Evolutionary conservation across 208 protist species (phyloP).

Genomic region (Angomonas deanei): DNA sequence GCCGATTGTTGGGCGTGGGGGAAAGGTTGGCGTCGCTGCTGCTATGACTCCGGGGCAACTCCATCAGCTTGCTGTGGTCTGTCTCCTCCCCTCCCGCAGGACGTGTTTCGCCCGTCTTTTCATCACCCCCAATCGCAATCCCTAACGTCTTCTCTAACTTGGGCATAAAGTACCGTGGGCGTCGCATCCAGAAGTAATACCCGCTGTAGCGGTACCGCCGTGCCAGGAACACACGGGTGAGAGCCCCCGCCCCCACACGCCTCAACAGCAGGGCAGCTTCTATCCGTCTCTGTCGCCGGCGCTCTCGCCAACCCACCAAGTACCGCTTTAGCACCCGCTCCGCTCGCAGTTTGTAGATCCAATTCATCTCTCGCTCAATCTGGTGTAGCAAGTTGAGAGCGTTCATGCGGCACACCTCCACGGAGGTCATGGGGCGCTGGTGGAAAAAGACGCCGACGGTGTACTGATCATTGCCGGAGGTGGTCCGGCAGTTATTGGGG

Average conservation of each 20-base stretch:
- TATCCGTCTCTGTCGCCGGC: slow-evolving; percentile 9
- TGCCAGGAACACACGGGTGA: slow-evolving; percentile 33
- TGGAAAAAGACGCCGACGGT: slow-evolving; percentile 3
- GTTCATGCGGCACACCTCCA: slow-evolving; percentile 22
- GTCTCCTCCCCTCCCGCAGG: too few relatives aligned
- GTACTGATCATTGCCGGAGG: background rate
- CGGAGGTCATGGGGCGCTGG: slow-evolving; percentile 10
- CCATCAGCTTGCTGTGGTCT: too few relatives aligned
- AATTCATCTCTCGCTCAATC: slow-evolving; percentile 19
- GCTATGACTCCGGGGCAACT: too few relatives aligned
- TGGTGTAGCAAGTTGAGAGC: slow-evolving; percentile 22
- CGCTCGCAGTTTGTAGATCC: slow-evolving; percentile 22
- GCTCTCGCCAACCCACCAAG: slow-evolving; percentile 16
- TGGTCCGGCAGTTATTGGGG: too few relatives aligned
- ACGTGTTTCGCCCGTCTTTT: too few relatives aligned
- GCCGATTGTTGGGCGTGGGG: background rate
- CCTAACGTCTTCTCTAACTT: slow-evolving; percentile 10
- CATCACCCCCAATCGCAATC: background rate
- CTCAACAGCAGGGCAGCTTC: slow-evolving; percentile 19
- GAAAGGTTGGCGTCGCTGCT: background rate
- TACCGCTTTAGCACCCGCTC: slow-evolving; percentile 20
- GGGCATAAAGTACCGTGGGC: slow-evolving; percentile 16
- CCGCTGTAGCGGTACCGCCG: slow-evolving; percentile 40
- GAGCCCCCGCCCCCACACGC: slow-evolving; percentile 22
- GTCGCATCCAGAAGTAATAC: slow-evolving; percentile 46